A percentile compares a stretch with the other conserved stretches of the same genome.
Evolutionary conservation across 2,329 filamentous ascomycete species (phyloP).

Genomic region (Bipolaris victoriae): DNA sequence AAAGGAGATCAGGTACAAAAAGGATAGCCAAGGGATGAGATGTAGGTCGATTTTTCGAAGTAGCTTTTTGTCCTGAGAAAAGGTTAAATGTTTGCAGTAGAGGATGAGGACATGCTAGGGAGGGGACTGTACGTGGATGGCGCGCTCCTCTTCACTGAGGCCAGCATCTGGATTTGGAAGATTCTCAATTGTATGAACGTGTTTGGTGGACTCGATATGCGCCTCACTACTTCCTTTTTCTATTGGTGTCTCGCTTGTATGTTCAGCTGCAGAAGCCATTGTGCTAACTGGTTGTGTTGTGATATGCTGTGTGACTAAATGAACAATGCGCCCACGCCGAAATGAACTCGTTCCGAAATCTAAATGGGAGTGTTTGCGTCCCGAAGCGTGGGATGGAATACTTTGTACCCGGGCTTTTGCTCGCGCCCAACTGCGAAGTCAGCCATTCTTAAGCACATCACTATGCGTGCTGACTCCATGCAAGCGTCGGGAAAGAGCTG

Average conservation of each 20-base stretch:
- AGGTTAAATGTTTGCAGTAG: background rate
- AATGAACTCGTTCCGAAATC: background rate
- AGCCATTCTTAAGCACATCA: constrained; percentile 8
- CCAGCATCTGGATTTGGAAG: constrained; percentile 67
- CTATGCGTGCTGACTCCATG: background rate
- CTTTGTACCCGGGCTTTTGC: background rate
- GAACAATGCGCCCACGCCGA: background rate
- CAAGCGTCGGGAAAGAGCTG: constrained; percentile 6
- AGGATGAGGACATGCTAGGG: background rate
- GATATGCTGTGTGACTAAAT: background rate
- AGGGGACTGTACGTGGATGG: constrained; percentile 57
- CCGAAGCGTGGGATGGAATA: constrained; percentile 1
- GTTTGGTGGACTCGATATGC: constrained; percentile 14
- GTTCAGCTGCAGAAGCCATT: constrained; percentile 34
- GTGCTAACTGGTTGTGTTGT: background rate
- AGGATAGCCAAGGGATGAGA: constrained; percentile 70
- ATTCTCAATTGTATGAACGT: constrained; percentile 26
- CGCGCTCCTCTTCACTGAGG: constrained; percentile 67
- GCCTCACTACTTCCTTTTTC: constrained; percentile 31
- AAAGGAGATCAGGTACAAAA: constrained; percentile 77
- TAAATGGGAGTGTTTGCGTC: background rate
- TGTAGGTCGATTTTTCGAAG: constrained; percentile 66
- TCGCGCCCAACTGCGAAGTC: background rate
- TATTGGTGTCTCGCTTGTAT: constrained; percentile 23
- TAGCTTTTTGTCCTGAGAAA: constrained; percentile 63